Evolutionary conservation across 306 rosid genomes (phyloP), one percentile per base, ranked within the genome.

Genomic region (Trifolium pratense): DNA sequence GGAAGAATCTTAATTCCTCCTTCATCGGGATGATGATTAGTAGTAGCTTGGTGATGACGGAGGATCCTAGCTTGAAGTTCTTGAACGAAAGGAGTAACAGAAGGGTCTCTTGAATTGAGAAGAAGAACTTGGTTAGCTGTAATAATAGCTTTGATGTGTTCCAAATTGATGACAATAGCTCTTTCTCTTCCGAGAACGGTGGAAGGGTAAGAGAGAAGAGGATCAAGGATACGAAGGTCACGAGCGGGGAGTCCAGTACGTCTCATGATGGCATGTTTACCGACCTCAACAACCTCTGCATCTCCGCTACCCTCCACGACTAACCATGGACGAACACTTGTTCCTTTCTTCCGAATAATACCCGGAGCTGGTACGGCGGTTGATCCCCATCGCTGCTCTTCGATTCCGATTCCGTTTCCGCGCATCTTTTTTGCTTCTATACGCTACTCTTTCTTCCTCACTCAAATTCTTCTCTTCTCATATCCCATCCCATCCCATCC

Each of bases 241-340:
- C 97, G 93, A 0, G 96, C 97, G 0, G 99, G 99, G 11, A 94
- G 84, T 0, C 99, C 97, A 3, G 99, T 91, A 1, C 97, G 91
- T 11, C 95, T 83, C 99, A 94, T 94, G 83, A 94, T 89, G 6
- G 90, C 81, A 59, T 94, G 99, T 69, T 94, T 94, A 1, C 99
- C 99, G 1, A 79, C 99, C 74, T 94, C 96, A 6, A 91, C 86
- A 18, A 91, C 88, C 72, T 94, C 88, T 1, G 89, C 80, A 13
- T 81, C 83, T 0, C 99, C 96, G 5, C 58, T 82, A 0, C 86
- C 79, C 76, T 94, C 95, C 1, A 94, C 63, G 0, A 91, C 70
- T 5, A 94, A 87, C 99, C 97, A 94, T 11, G 92, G 79, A 52
- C 97, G 82, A 1, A 94, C 87, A 1, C 99, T 94, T 0, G 70